phyloP scores from a whole-genome alignment of 768 basidiomycete species.

The Gloeostereum incarnatum region DNA sequence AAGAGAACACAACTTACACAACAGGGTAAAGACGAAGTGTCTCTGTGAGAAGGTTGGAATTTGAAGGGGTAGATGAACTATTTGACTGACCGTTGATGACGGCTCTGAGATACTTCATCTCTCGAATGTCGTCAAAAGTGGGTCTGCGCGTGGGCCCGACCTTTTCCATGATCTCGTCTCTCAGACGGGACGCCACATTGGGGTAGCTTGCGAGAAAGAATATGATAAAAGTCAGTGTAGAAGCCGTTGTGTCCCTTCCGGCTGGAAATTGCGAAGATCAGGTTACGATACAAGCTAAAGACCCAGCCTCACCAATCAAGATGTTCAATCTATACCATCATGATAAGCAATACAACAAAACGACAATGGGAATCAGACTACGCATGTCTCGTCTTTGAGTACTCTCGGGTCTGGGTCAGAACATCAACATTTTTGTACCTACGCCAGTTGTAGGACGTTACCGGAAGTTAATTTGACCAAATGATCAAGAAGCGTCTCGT shows the following conservation, averaged over 20 bases:
- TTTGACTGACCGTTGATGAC: slow-evolving; percentile 24
- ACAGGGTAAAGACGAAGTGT: not conserved
- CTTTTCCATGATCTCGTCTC: slow-evolving; percentile 28
- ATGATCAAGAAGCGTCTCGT: slow-evolving; percentile 31
- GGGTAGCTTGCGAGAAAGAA: slow-evolving; percentile 38
- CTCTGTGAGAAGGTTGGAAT: not conserved
- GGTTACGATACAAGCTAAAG: slow-evolving; percentile 13
- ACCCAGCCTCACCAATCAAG: slow-evolving; percentile 5
- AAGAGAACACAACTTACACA: slow-evolving; percentile 2
- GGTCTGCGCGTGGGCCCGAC: slow-evolving; percentile 28
- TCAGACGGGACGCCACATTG: slow-evolving; percentile 25
- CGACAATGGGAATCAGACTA: not conserved
- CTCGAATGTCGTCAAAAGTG: slow-evolving; percentile 32
- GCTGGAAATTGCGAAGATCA: too few species aligned
- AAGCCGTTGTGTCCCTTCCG: slow-evolving; percentile 28
- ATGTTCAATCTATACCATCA: slow-evolving; percentile 9
- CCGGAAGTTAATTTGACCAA: slow-evolving; percentile 28
- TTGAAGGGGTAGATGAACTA: not conserved
- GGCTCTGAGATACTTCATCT: slow-evolving; percentile 34
- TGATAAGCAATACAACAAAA: not conserved
- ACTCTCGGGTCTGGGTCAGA: too few species aligned
- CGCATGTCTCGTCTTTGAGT: not conserved
- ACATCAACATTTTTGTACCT: too few species aligned
- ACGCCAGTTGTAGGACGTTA: slow-evolving; percentile 9
- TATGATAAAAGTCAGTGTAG: slow-evolving; percentile 27